These are phyloP conservation scores for Neonectria magnoliae DNA, from an alignment of 2,329 filamentous ascomycete genomes.

Conservation along the genomic window DNA sequence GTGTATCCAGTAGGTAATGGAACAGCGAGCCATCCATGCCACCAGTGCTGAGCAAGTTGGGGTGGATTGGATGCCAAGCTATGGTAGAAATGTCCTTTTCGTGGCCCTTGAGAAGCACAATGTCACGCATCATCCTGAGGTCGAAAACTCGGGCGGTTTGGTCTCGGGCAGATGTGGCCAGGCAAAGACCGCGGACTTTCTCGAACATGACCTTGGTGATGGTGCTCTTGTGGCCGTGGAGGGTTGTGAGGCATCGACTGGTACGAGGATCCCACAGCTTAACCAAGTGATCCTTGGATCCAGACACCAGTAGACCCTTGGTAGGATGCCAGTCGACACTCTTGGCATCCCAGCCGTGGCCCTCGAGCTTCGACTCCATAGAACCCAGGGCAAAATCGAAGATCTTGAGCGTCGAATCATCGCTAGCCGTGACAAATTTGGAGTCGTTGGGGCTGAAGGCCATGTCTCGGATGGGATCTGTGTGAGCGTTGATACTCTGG, in stretches of 20 bases:
- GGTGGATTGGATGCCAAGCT: conserved; percentile 92
- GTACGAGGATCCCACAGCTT: conserved; percentile 99
- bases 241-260: conserved; percentile 87
- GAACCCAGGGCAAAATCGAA: conserved; percentile 92
- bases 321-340: conserved; percentile 97
- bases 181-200: conserved; percentile 80
- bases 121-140: conserved; percentile 97
- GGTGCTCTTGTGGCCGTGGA: conserved; percentile 97
- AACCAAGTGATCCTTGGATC: conserved; percentile 96
- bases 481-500: conserved; percentile 90
- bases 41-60: conserved; percentile 88
- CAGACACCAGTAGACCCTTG: conserved; percentile 92
- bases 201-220: conserved; percentile 95
- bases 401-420: conserved; percentile 93
- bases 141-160: conserved; percentile 95
- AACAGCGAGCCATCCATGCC: conserved; percentile 89
- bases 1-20: conserved; percentile 96
- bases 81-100: conserved; percentile 96
- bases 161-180: conserved; percentile 93
- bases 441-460: conserved; percentile 93
- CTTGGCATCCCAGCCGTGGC: conserved; percentile 99
- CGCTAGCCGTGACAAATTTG: conserved; percentile 95
- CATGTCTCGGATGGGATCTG: conserved; percentile 88
- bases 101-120: conserved; percentile 90
- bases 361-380: conserved; percentile 84